Evolutionary conservation across 352 stramenopile species (phyloP), one percentile per base, ranked within the genome.

Genomic region (Phytophthora aleatoria): DNA sequence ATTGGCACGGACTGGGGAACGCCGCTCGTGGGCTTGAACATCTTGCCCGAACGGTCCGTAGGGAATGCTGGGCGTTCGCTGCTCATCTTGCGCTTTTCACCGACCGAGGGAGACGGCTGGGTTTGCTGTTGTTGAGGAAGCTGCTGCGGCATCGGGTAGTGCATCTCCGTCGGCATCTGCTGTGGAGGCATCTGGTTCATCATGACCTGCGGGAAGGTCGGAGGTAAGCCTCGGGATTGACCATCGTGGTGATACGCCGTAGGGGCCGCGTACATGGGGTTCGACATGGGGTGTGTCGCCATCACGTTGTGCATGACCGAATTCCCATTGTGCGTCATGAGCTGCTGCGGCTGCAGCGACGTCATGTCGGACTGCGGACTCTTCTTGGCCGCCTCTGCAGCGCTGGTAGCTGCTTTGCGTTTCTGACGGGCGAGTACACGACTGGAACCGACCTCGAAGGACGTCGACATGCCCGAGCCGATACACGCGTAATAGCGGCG

Each of bases 401-500:
- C 67, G n/a, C 61, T 77, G n/a, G 73, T 78, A 26, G 83, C 83
- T 0, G 87, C 84, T 68, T 95, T 95, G 63, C 87, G 79, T 64
- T 95, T 95, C 65, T 95, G 87, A 3, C 87, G 84, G 3, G 87
- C 87, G 7, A 95, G 73, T 48, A 95, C 87, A 20, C 87, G 87
- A 43, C 81, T 92, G 20, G 87, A 95, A 3, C 87, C 87, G 15
- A 95, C 87, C 67, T 95, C 87, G 55, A 95, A 95, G 8, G 83
- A 85, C 49, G 87, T 92, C 31, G 84, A 93, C 85, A 92, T 93
- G 43, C 87, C 87, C 26, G 87, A 95, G 57, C 84, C 87, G 35
- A 95, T 93, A 70, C 87, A 95, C 31, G 83, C 82, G 61, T 89
- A 95, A 73, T 91, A 94, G 51, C 83, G 81, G 24, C 77, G 81